Base-by-base conservation (phyloP, 176 grass and related monocot species). In the Luzula sylvatica region DNA sequence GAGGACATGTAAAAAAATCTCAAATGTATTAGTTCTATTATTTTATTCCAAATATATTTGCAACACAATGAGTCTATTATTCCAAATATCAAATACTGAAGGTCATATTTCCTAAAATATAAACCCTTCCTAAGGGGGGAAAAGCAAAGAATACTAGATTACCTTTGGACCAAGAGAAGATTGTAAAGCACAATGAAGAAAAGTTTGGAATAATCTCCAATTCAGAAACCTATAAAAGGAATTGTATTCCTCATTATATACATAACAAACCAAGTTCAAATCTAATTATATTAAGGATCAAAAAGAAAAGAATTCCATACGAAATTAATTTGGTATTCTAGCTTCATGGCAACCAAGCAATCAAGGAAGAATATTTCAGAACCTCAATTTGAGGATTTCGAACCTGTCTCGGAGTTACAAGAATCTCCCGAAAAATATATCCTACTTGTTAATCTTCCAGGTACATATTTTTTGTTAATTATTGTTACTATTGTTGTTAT, bases 201-300 rank as follows among this genome's bases (percentile, higher is more conserved):
- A 88, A 76, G 85, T 60, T 80, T 88, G 40, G 85, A 80, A 88
- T 83, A 72, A 53, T 68, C 60, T 47, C 26, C 0, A n/a, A n/a
- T n/a, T n/a, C n/a, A n/a, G n/a, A 44, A 43, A 18, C 9, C 21
- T 69, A 69, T 58, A 69, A 69, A 58, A 39, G 57, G 23, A 46
- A 2, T 3, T 18, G 19, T 28, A 57, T 54, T 54, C 23, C n/a
- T n/a, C n/a, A n/a, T 24, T n/a, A 24, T 8, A 3, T 25, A 26
- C 38, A 60, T 5, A 42, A 42, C 56, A 61, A 43, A 26, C 45
- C 32, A 57, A 58, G 7, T 15, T n/a, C n/a, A n/a, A n/a, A 20
- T 18, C 12, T 43, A n/a, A 43, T 21, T 25, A 21, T 53, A 32
- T 55, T 42, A 32, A 32, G 15, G n/a, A n/a, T n/a, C n/a, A 2